phyloP scores from a whole-genome alignment of 768 basidiomycete genomes.

The Pisolithus tinctorius region DNA sequence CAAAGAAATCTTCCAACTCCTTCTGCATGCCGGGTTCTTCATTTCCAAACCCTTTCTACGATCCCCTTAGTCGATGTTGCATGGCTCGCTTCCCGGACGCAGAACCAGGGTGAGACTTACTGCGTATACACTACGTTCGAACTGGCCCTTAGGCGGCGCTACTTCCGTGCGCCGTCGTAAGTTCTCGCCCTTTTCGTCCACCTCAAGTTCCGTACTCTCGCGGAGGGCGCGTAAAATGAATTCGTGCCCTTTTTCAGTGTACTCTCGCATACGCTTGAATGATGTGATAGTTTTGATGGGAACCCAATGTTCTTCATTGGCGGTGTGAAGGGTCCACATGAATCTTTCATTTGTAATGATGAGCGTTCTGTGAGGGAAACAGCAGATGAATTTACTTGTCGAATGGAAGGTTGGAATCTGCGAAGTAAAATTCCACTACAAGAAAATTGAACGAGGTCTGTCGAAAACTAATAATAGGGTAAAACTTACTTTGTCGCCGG shows the following conservation, averaged over 20 bases:
- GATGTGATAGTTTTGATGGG: constrained; percentile 80
- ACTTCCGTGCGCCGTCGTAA: constrained; percentile 72
- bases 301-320: constrained; percentile 83
- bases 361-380: constrained; percentile 1
- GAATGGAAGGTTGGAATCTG: constrained; percentile 90
- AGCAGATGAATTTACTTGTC: constrained; percentile 51
- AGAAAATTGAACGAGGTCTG: background rate
- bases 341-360: constrained; percentile 44
- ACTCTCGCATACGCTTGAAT: constrained; percentile 93
- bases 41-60: constrained; percentile 84
- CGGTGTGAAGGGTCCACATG: constrained; percentile 89
- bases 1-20: constrained; percentile 75
- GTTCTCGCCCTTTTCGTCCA: constrained; percentile 66
- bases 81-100: background rate
- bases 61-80: constrained; percentile 1
- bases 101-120: constrained; percentile 35
- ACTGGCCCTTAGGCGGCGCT: constrained; percentile 69
- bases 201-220: constrained; percentile 51
- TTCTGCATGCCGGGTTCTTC: constrained; percentile 58
- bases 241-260: constrained; percentile 46
- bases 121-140: constrained; percentile 86
- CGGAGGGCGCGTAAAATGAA: constrained; percentile 70
- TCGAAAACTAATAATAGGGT: background rate
- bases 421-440: constrained; percentile 93
- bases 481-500: constrained; percentile 46